Conservation (phyloP, 1,284 basidiomycete species). For the Pulveroboletus sp. region DNA sequence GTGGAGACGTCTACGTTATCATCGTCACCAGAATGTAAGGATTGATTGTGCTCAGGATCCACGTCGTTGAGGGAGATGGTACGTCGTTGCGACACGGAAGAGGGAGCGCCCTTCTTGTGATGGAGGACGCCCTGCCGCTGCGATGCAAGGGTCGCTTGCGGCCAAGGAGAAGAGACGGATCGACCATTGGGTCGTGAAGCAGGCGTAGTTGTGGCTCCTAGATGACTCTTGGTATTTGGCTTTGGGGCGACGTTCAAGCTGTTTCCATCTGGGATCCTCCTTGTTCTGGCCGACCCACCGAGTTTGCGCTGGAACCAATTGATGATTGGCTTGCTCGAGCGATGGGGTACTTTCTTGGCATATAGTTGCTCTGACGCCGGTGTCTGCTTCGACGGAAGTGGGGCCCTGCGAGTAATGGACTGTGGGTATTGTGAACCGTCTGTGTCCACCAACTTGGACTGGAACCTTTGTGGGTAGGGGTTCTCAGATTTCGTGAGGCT, state of each 20-base stretch:
- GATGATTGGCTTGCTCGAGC: constrained; percentile 83
- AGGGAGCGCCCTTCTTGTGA: constrained; percentile 39
- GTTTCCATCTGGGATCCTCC: constrained; percentile 43
- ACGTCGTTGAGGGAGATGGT: constrained; percentile 65
- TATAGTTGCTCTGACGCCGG: constrained; percentile 37
- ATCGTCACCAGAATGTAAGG: constrained; percentile 45
- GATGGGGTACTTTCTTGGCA: constrained; percentile 57
- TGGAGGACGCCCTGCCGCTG: constrained; percentile 30
- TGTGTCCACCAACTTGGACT: constrained; percentile 15
- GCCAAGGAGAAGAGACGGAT: constrained; percentile 35
- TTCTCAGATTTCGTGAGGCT: constrained; percentile 17
- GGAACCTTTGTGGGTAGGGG: constrained; percentile 14
- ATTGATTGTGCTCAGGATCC: constrained; percentile 39
- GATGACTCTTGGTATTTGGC: constrained; percentile 21
- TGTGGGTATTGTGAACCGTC: constrained; percentile 14
- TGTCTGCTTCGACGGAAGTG: constrained; percentile 34
- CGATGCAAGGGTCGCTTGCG: constrained; percentile 23
- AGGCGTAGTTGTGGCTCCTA: constrained; percentile 15
- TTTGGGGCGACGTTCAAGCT: constrained; percentile 16
- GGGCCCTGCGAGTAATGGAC: constrained; percentile 15
- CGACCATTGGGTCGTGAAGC: constrained; percentile 34
- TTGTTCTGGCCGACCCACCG: constrained; percentile 59
- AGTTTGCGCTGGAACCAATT: constrained; percentile 92
- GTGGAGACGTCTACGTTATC: constrained; percentile 44
- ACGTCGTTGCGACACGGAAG: constrained; percentile 45